Evolutionary conservation across 768 basidiomycete species (phyloP).

Genomic region (Trametes elegans): DNA sequence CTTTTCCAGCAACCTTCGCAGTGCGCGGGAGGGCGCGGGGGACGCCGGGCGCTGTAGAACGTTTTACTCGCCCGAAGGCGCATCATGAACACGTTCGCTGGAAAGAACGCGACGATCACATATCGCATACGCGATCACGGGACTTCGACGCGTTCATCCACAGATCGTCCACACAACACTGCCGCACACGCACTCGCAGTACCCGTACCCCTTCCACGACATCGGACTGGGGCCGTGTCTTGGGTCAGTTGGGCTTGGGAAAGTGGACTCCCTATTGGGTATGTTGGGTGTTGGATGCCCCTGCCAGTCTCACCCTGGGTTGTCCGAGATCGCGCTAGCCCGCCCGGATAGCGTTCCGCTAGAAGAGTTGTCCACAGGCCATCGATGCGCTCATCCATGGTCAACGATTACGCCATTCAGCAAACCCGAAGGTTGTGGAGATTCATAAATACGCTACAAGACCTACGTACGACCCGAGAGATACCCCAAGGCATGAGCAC

Average conservation of each 20-base stretch:
- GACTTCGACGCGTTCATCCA: slow-evolving; percentile 6
- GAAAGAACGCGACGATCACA: slow-evolving; percentile 8
- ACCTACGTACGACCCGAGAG: background rate
- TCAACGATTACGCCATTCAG: slow-evolving; percentile 10
- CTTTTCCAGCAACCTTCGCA: background rate
- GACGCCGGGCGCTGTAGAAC: background rate
- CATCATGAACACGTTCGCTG: background rate
- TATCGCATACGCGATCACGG: slow-evolving; percentile 6
- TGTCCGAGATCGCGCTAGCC: background rate
- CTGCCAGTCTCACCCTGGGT: background rate
- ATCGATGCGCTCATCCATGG: slow-evolving; percentile 5
- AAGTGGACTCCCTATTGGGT: background rate
- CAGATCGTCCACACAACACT: background rate
- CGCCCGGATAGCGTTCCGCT: background rate
- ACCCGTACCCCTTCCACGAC: background rate
- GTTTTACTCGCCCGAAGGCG: background rate
- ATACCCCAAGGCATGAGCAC: background rate
- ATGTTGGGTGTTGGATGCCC: background rate
- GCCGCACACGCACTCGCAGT: background rate
- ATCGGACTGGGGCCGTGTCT: background rate
- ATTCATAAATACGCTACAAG: slow-evolving; percentile 5
- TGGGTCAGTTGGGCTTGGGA: background rate
- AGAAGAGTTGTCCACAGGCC: background rate
- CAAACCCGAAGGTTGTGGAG: background rate
- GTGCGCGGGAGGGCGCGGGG: background rate